Base-by-base conservation (phyloP, 2,329 filamentous ascomycete species). In the Aspergillus pseudoviridinutans region DNA sequence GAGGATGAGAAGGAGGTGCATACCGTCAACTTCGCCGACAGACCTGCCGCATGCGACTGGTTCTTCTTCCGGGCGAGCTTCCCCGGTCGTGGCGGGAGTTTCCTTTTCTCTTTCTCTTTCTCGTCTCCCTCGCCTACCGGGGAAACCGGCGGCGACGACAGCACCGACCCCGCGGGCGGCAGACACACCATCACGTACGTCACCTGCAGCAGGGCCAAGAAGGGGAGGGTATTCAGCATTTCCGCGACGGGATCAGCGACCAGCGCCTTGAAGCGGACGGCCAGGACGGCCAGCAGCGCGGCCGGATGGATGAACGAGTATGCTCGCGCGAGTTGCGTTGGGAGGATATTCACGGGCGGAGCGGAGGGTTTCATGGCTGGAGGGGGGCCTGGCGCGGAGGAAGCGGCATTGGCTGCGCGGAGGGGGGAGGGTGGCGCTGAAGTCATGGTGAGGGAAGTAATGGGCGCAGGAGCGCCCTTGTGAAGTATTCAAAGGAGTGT, bases 201-300 rank as follows among this genome's bases (percentile, higher is more conserved):
- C 9, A 80, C 77, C 72, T 96, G 92, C 3, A 91, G 71, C 4
- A 80, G 74, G 3, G 83, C 82, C 14, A 92, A 78, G 12, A 85
- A 81, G 0, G 87, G 81, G 2, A 93, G 76, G 2, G 86, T 79
- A 29, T 71, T 80, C 14, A 82, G 73, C 41, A 96, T 81, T 6
- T 87, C 82, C 17, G 81, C 74, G 2, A 88, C 82, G 0, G 92
- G 90, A 62, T 92, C 84, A 17, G 80, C 78, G 28, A 95, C 88
- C 27, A 96, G 79, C 20, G 81, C 76, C 38, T 77, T 71, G 74
- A 95, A 93, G 42, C 83, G 83, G 61, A 84, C 69, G 49, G 82
- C 80, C 69, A 88, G 87, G 38, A 88, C 74, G 9, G 81, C 82
- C 29, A 90, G 80, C 29, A 95, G 79, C 10, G 91, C 74, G 27